phyloP scores from a whole-genome alignment of 2,329 filamentous ascomycete species.

The Pyrenophora teres region DNA sequence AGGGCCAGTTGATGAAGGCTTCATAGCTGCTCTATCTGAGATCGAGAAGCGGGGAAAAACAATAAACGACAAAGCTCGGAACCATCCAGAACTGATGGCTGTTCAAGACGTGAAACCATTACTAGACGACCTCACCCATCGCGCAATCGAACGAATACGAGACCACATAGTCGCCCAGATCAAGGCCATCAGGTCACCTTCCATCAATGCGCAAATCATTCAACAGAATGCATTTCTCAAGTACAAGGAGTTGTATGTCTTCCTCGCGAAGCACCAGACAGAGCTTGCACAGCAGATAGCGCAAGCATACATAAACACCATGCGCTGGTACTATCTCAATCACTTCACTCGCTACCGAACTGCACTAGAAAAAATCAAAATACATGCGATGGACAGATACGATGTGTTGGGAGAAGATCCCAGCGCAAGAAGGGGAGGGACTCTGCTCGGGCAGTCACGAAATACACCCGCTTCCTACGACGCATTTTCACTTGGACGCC shows the following conservation, averaged over 20 bases:
- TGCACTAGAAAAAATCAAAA: slow-evolving; percentile 80
- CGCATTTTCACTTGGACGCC: slow-evolving; percentile 84
- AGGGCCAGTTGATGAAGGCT: slow-evolving; percentile 85
- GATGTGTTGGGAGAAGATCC: slow-evolving; percentile 84
- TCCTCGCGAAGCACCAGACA: slow-evolving; percentile 80
- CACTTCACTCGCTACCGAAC: slow-evolving; percentile 88
- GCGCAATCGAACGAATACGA: slow-evolving; percentile 90
- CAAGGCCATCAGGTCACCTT: slow-evolving; percentile 89
- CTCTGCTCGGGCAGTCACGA: slow-evolving; percentile 36
- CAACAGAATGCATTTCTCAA: slow-evolving; percentile 89
- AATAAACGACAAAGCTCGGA: slow-evolving; percentile 69
- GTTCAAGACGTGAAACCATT: slow-evolving; percentile 83
- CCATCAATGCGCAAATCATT: slow-evolving; percentile 96
- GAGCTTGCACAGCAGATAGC: slow-evolving; percentile 87
- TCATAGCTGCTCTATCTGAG: slow-evolving; percentile 81
- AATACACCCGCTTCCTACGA: slow-evolving; percentile 70
- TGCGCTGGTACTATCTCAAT: slow-evolving; percentile 96
- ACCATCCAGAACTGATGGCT: slow-evolving; percentile 68
- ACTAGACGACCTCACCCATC: slow-evolving; percentile 80
- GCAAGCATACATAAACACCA: slow-evolving; percentile 95
- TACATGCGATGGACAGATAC: slow-evolving; percentile 81
- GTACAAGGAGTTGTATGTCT: slow-evolving; percentile 86
- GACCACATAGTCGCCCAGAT: slow-evolving; percentile 95
- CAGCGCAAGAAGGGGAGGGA: slow-evolving; percentile 63
- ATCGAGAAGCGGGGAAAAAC: slow-evolving; percentile 76